phyloP scores from a whole-genome alignment of 2,329 filamentous ascomycete species.

The Colletotrichum graminicola region DNA sequence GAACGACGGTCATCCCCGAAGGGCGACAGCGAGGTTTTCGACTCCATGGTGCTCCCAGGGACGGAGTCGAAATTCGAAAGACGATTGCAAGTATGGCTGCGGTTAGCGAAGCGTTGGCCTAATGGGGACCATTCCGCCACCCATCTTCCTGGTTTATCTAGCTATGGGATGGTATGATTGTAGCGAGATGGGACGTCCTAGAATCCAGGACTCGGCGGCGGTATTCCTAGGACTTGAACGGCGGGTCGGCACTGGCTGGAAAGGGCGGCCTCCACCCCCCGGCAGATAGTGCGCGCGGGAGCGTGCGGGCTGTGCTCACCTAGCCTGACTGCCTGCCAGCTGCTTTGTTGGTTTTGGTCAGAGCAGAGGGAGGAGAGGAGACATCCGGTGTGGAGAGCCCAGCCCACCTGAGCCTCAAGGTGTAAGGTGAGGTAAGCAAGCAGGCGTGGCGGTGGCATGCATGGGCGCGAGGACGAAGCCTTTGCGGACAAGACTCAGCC shows the following conservation, averaged over 20 bases:
- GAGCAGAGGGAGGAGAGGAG: slow-evolving; percentile 6
- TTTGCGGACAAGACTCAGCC: slow-evolving; percentile 20
- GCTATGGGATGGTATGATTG: slow-evolving; percentile 26
- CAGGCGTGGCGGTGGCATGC: slow-evolving; percentile 12
- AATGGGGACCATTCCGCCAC: slow-evolving; percentile 31
- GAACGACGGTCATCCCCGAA: slow-evolving; percentile 46
- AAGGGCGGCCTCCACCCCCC: slow-evolving; percentile 34
- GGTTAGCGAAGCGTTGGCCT: slow-evolving; percentile 26
- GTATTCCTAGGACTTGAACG: slow-evolving; percentile 37
- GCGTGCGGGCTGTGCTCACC: background rate
- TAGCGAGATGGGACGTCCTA: slow-evolving; percentile 32
- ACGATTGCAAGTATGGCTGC: slow-evolving; percentile 18
- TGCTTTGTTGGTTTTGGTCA: slow-evolving; percentile 4
- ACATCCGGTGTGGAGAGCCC: slow-evolving; percentile 13
- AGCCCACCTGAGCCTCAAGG: slow-evolving; percentile 1
- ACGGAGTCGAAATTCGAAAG: slow-evolving; percentile 6
- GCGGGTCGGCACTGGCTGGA: slow-evolving; percentile 38
- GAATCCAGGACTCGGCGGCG: slow-evolving; percentile 37
- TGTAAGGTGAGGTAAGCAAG: slow-evolving; percentile 28
- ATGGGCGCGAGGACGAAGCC: slow-evolving; percentile 1
- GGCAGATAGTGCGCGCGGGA: slow-evolving; percentile 23
- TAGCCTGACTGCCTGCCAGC: background rate
- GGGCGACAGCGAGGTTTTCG: slow-evolving; percentile 47
- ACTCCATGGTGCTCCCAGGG: slow-evolving; percentile 46
- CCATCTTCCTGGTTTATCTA: slow-evolving; percentile 41